A percentile compares a stretch with the other conserved stretches of the same genome.
Conservation (phyloP, 2,329 filamentous ascomycete species). For the Pestalotiopsis sp. region DNA sequence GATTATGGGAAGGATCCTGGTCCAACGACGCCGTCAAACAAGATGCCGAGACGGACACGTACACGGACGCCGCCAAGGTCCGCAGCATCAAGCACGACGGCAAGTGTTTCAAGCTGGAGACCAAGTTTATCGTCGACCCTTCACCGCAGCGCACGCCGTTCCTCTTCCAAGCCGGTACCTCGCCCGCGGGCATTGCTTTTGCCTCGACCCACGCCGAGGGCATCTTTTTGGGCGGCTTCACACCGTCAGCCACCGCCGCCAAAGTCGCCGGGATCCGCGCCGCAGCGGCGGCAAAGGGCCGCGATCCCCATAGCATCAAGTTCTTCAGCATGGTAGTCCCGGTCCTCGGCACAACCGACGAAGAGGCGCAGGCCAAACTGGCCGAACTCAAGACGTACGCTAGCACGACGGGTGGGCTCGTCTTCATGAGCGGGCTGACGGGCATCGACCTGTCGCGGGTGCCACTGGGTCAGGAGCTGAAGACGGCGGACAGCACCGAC, state of each 20-base stretch:
- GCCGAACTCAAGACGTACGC: constrained; percentile 54
- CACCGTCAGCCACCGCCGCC: constrained; percentile 48
- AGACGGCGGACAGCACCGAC: constrained; percentile 55
- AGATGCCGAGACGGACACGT: constrained; percentile 56
- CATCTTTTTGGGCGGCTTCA: constrained; percentile 59
- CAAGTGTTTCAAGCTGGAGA: constrained; percentile 52
- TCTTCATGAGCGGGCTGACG: constrained; percentile 60
- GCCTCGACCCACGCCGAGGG: constrained; percentile 61
- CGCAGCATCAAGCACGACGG: constrained; percentile 63
- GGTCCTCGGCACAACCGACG: constrained; percentile 51
- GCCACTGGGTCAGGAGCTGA: constrained; percentile 61
- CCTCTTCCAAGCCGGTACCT: constrained; percentile 62
- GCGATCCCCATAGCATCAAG: constrained; percentile 60
- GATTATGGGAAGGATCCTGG: constrained; percentile 54
- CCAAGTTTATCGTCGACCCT: constrained; percentile 52
- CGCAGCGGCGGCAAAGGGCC: constrained; percentile 50
- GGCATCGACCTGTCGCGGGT: constrained; percentile 64
- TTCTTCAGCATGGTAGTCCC: constrained; percentile 56
- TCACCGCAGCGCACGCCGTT: constrained; percentile 60
- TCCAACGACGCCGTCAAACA: constrained; percentile 58
- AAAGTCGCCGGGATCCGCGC: constrained; percentile 56
- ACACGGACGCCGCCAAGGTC: constrained; percentile 61
- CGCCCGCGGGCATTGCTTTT: constrained; percentile 57
- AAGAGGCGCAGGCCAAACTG: constrained; percentile 56
- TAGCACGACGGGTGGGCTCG: constrained; percentile 55